A percentile compares a stretch with the other conserved stretches of the same genome.
phyloP scores from a whole-genome alignment of 208 protist genomes.

The Trypanosoma theileri region DNA sequence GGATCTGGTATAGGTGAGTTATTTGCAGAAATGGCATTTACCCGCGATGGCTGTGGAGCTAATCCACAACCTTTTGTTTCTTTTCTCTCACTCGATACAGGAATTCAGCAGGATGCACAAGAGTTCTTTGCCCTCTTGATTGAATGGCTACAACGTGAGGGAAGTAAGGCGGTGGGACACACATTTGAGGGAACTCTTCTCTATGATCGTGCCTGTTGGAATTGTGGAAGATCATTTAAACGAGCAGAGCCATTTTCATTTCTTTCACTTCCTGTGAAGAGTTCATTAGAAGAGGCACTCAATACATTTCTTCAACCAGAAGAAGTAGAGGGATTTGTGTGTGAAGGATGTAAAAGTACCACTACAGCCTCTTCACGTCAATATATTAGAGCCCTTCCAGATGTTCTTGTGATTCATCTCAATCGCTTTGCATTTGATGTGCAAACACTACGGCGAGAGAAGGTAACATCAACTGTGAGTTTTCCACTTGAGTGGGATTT shows the following conservation, averaged over 20 bases:
- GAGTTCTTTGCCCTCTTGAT: slow-evolving; percentile 77
- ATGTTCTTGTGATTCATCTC: slow-evolving; percentile 73
- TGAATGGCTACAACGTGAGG: slow-evolving; percentile 67
- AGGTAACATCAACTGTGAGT: slow-evolving; percentile 47
- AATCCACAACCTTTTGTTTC: slow-evolving; percentile 50
- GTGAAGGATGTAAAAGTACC: slow-evolving; percentile 53
- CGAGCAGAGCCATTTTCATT: slow-evolving; percentile 68
- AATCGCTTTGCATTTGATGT: slow-evolving; percentile 82
- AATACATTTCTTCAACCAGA: slow-evolving; percentile 57
- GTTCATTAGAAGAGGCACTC: slow-evolving; percentile 62
- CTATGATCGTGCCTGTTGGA: slow-evolving; percentile 69
- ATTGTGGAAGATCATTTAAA: slow-evolving; percentile 55
- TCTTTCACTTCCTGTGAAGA: slow-evolving; percentile 65
- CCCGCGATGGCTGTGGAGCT: slow-evolving; percentile 44
- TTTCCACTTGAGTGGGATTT: slow-evolving; percentile 71
- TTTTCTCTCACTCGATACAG: slow-evolving; percentile 65
- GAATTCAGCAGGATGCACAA: slow-evolving; percentile 82
- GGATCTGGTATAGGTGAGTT: slow-evolving; percentile 63
- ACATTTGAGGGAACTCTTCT: slow-evolving; percentile 68
- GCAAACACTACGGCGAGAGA: slow-evolving; percentile 61
- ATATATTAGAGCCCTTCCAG: slow-evolving; percentile 72
- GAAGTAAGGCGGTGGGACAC: slow-evolving; percentile 37
- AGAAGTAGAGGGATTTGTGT: slow-evolving; percentile 69
- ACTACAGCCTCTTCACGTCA: slow-evolving; percentile 65
- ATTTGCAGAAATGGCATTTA: slow-evolving; percentile 79